Conservation (phyloP, 2,329 filamentous ascomycete species). For the Phoma sp. region DNA sequence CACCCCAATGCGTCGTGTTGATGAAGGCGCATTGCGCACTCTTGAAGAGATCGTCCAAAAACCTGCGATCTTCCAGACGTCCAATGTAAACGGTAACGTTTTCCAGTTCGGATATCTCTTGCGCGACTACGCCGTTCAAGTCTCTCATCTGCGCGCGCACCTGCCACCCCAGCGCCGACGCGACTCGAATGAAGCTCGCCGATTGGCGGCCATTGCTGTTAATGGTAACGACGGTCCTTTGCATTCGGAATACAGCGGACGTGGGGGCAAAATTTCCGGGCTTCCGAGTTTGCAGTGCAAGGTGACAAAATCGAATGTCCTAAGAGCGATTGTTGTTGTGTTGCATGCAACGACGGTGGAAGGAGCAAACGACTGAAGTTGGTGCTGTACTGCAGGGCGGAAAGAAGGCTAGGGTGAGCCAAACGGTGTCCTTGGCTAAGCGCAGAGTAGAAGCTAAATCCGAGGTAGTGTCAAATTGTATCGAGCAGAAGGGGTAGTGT, state of each 20-base stretch:
- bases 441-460: constrained; percentile 11
- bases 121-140: constrained; percentile 84
- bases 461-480: not conserved
- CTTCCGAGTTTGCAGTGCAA: constrained; percentile 3
- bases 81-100: constrained; percentile 79
- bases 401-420: constrained; percentile 24
- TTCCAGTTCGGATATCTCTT: constrained; percentile 81
- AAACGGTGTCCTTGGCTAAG: constrained; percentile 2
- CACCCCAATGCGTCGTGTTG: constrained; percentile 96
- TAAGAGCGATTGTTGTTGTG: not conserved
- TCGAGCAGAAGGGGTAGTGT: constrained; percentile 33
- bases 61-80: constrained; percentile 72
- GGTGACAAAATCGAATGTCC: not conserved
- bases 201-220: constrained; percentile 96
- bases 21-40: constrained; percentile 92
- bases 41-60: constrained; percentile 81
- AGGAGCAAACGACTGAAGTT: constrained; percentile 15
- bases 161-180: constrained; percentile 89
- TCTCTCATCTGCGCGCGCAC: constrained; percentile 92
- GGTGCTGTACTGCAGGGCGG: constrained; percentile 30
- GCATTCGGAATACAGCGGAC: constrained; percentile 40
- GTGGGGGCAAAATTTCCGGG: not conserved
- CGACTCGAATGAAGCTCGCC: constrained; percentile 92
- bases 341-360: constrained; percentile 27
- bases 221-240: constrained; percentile 83